Base-by-base conservation (phyloP, 495 filamentous ascomycete species). In the Xylaria intraflava region DNA sequence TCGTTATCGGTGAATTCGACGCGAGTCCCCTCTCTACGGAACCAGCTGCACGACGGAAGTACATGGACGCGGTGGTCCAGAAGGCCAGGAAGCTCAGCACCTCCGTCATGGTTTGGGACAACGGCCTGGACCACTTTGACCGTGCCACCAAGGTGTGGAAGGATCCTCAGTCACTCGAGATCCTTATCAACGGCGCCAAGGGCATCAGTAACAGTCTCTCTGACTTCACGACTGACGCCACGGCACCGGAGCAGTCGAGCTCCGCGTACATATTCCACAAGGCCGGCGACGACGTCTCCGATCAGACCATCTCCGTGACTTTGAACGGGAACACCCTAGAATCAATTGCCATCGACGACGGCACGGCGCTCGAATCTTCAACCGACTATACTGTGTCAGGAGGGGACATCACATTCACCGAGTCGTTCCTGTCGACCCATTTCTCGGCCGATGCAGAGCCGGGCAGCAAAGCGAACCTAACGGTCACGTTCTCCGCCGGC, bases 1-100 rank as follows among this genome's bases (percentile, higher is more conserved):
- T 83, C 2, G 55, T 84, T 5, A 62, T 85, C 17, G 79, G 82
- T n/a, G 82, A 85, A 69, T 86, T 73, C 56, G 71, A 76, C 52
- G 76, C 78, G 14, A 71, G 72, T 46, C 75, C 72, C 17, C 6
- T 44, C 1, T 42, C 23, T 33, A 54, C 51, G 0, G 82, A 86
- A 58, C 69, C 73, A 0, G 78, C 74, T 20, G 79, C 72, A 2
- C 69, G 79, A 39, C 83, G 82, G 75, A 78, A 77, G 51, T 86
- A 80, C 51, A 75, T 71, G 48, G 78, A 84, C 65, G 69, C 70
- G 50, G 71, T 84, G 53, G 62, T 78, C 49, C 72, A 71, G 24
- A 74, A 69, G 0, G 72, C 76, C 1, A 66, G 57, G 12, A 64
- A 73, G 22, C 74, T 76, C 53, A 62, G 72, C 44, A 76, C 79